These are phyloP conservation scores for Fusarium staphyleae DNA, from an alignment of 2,329 filamentous ascomycete genomes.

Conservation along the genomic window DNA sequence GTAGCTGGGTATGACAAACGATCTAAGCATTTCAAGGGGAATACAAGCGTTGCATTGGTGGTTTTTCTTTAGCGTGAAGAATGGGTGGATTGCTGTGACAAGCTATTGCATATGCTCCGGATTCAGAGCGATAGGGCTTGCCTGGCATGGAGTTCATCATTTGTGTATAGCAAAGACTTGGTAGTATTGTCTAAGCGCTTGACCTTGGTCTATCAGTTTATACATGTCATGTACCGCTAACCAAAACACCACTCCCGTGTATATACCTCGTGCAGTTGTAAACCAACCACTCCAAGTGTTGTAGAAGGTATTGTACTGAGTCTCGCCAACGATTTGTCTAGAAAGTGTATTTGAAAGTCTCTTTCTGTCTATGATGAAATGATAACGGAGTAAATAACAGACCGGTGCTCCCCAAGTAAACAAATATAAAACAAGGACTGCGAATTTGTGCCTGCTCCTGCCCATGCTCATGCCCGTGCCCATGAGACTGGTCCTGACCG, in stretches of 20 bases:
- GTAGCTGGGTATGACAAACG: not conserved
- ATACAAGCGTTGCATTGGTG: conserved; percentile 4
- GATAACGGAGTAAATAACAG: conserved; percentile 13
- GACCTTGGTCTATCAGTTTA: not conserved
- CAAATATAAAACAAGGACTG: conserved; percentile 17
- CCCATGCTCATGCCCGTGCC: conserved; percentile 17
- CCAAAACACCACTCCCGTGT: not conserved
- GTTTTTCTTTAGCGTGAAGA: conserved; percentile 1
- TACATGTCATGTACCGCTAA: not conserved
- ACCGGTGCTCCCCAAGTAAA: conserved; percentile 27
- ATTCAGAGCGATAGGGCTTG: conserved; percentile 1
- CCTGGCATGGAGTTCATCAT: conserved; percentile 15
- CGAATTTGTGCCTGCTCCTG: conserved; percentile 18
- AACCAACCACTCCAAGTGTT: no score
- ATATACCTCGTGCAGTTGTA: no score
- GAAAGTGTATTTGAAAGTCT: not conserved
- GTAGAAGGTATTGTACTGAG: no score
- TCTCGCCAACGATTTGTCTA: no score
- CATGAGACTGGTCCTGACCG: conserved; percentile 14
- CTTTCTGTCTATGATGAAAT: conserved; percentile 26
- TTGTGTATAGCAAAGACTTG: not conserved
- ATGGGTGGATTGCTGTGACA: not conserved
- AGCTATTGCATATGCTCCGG: not conserved
- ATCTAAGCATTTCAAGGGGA: not conserved
- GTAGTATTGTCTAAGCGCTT: not conserved